These are phyloP conservation scores for Paracoccidioides lutzii DNA, from an alignment of 2,329 filamentous ascomycete genomes.

Conservation along the genomic window DNA sequence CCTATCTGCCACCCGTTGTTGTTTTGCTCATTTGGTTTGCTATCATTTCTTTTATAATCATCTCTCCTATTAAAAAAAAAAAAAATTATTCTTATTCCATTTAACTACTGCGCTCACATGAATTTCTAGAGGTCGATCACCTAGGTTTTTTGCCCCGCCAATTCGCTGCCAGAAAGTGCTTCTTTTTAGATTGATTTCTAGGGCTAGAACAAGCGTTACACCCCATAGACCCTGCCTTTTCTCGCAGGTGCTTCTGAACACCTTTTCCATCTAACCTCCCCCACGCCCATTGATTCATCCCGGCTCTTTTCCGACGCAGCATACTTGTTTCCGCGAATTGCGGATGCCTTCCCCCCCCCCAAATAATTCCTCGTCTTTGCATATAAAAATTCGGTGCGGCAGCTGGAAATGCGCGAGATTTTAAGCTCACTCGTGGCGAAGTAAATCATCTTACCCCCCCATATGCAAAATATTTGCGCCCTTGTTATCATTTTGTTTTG, in stretches of 20 bases:
- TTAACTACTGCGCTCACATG: neutral
- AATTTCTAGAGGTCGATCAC: neutral
- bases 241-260: neutral
- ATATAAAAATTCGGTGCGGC: neutral
- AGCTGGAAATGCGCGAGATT: neutral
- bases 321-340: neutral
- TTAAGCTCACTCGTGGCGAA: neutral
- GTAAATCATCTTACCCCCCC: neutral
- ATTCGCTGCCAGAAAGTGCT: neutral
- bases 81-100: neutral
- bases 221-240: neutral
- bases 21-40: constrained; percentile 2
- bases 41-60: neutral
- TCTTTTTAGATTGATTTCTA: neutral
- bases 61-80: neutral
- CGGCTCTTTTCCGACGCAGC: neutral
- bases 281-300: neutral
- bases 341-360: neutral
- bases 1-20: neutral
- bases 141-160: neutral
- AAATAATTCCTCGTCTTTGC: neutral
- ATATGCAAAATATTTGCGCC: neutral
- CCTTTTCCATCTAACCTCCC: neutral
- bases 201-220: neutral
- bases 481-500: neutral